Percentiles rank a stretch among this genome's conserved stretches.
phyloP scores from a whole-genome alignment of 208 protist genomes.

The Trypanosoma rangeli region DNA sequence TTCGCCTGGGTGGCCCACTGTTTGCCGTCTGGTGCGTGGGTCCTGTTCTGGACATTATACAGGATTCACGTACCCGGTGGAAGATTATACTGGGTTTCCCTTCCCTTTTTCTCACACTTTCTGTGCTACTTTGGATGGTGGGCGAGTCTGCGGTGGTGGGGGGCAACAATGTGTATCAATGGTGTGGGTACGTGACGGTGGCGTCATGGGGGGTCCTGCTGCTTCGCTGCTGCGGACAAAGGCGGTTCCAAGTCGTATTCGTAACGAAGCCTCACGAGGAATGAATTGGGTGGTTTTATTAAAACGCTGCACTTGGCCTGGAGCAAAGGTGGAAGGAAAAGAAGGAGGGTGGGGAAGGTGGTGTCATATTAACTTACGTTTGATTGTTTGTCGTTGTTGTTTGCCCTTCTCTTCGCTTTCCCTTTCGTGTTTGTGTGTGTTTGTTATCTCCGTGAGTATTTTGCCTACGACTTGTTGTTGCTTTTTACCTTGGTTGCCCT shows the following conservation, averaged over 20 bases:
- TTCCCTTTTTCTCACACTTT: constrained; percentile 24
- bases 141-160: too few species aligned
- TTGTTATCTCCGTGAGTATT: too few species aligned
- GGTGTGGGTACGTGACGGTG: constrained; percentile 25
- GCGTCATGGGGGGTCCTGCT: constrained; percentile 30
- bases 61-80: constrained; percentile 35
- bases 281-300: constrained; percentile 5
- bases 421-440: not conserved
- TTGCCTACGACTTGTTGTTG: too few species aligned
- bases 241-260: constrained; percentile 26
- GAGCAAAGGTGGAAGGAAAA: not conserved
- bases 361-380: not conserved
- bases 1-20: constrained; percentile 45
- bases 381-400: too few species aligned
- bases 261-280: constrained; percentile 39
- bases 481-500: not conserved
- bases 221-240: constrained; percentile 36
- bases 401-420: too few species aligned
- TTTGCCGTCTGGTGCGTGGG: constrained; percentile 59
- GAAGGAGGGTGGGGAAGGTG: too few species aligned
- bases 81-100: constrained; percentile 40
- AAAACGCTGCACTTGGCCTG: not conserved
- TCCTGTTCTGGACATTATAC: constrained; percentile 55
- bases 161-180: constrained; percentile 16
- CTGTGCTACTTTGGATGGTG: constrained; percentile 25